Evolutionary conservation across 495 filamentous ascomycete genomes (phyloP).

Genomic region (Pyronema omphalodes): DNA sequence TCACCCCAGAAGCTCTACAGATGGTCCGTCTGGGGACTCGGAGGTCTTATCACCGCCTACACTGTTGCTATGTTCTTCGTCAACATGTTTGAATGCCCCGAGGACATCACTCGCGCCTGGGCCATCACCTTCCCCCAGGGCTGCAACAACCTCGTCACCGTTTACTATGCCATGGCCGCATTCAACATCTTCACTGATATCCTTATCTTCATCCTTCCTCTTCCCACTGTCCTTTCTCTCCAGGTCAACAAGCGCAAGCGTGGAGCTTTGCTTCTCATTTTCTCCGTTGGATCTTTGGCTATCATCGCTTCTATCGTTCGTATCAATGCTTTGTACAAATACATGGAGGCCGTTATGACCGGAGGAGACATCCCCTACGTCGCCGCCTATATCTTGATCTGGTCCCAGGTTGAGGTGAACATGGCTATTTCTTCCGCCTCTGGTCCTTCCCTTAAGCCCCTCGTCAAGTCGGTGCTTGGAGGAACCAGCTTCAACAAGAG

Average conservation of each 20-base stretch:
- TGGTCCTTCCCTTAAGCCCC: slow-evolving; percentile 18
- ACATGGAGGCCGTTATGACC: slow-evolving; percentile 12
- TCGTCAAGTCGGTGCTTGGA: slow-evolving; percentile 10
- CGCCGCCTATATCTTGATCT: slow-evolving; percentile 21
- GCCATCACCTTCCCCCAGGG: slow-evolving; percentile 13
- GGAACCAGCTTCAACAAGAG: slow-evolving; percentile 3
- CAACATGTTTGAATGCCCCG: slow-evolving; percentile 21
- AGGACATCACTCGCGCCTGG: slow-evolving; percentile 17
- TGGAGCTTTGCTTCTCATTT: slow-evolving; percentile 11
- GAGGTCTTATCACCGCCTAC: slow-evolving; percentile 15
- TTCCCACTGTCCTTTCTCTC: slow-evolving; percentile 18
- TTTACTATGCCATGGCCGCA: slow-evolving; percentile 21
- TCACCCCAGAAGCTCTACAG: slow-evolving; percentile 22
- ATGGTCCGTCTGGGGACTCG: slow-evolving; percentile 18
- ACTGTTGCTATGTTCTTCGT: slow-evolving; percentile 21
- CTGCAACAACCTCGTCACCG: slow-evolving; percentile 18
- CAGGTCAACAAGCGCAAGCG: slow-evolving; percentile 21
- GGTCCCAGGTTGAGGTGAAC: slow-evolving; percentile 24
- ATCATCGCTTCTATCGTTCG: slow-evolving; percentile 24
- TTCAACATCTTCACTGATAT: slow-evolving; percentile 23
- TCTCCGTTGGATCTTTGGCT: slow-evolving; percentile 19
- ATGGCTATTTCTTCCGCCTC: slow-evolving; percentile 23
- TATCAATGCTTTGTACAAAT: slow-evolving; percentile 24
- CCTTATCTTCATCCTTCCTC: slow-evolving; percentile 16
- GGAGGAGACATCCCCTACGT: slow-evolving; percentile 16